Evolutionary conservation across 805 yeast species (phyloP).

Genomic region (Teunomyces kruisii): DNA sequence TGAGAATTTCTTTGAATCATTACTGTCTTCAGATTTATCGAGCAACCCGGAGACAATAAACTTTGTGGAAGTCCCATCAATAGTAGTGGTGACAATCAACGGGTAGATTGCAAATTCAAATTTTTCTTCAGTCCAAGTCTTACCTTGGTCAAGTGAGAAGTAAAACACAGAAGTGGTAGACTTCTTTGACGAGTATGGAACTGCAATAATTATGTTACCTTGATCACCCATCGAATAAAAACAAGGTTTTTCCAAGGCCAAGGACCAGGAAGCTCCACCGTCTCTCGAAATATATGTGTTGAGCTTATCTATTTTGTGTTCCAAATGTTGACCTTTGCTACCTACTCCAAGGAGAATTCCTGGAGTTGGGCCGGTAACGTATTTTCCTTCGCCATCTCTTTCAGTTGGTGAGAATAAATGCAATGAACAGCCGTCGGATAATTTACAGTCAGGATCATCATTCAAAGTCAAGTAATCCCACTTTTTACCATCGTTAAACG

Average conservation of each 20-base stretch:
- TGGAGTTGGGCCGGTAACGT: conserved; percentile 54
- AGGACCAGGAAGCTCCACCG: conserved; percentile 74
- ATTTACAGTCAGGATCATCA: conserved; percentile 45
- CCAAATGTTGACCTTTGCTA: conserved; percentile 27
- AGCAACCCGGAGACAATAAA: conserved; percentile 51
- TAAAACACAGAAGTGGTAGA: conserved; percentile 32
- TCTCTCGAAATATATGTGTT: conserved; percentile 67
- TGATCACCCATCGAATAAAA: conserved; percentile 68
- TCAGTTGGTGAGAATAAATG: conserved; percentile 35
- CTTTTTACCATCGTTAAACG: conserved; percentile 53
- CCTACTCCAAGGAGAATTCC: conserved; percentile 42
- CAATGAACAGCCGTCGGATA: conserved; percentile 50
- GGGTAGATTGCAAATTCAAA: conserved; percentile 47
- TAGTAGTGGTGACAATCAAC: conserved; percentile 49
- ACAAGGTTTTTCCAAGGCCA: conserved; percentile 52
- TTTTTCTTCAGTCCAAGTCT: conserved; percentile 55
- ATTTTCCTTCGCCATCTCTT: conserved; percentile 41
- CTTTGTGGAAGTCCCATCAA: conserved; percentile 67
- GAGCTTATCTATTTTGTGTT: conserved; percentile 13
- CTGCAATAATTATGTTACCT: conserved; percentile 69
- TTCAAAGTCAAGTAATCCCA: conserved; percentile 50
- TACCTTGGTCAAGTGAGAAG: conserved; percentile 75
- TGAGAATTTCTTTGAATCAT: conserved; percentile 8
- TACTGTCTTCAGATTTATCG: conserved; percentile 10
- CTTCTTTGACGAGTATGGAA: conserved; percentile 37